Conservation (phyloP, 1,284 basidiomycete species). For the Trametes versicolor region DNA sequence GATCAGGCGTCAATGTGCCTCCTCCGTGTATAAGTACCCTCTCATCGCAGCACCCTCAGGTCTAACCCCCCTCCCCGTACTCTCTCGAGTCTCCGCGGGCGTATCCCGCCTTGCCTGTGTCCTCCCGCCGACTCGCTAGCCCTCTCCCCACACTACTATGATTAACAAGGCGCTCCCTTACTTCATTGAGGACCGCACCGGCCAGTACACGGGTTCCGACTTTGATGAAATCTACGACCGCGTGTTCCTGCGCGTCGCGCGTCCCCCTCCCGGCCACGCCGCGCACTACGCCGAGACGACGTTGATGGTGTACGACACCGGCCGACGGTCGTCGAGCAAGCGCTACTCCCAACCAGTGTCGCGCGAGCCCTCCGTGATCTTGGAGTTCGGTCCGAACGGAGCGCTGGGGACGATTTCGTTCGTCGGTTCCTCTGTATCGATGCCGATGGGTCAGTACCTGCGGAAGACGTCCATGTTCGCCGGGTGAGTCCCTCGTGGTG, state of each 20-base stretch:
- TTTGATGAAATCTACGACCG: conserved; percentile 82
- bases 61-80: neutral
- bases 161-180: conserved; percentile 54
- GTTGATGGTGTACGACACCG: conserved; percentile 65
- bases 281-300: conserved; percentile 27
- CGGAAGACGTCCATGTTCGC: conserved; percentile 69
- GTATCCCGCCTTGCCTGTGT: neutral
- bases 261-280: conserved; percentile 39
- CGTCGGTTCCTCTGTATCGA: conserved; percentile 48
- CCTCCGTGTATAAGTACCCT: conserved; percentile 11
- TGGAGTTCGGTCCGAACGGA: conserved; percentile 65
- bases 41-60: neutral
- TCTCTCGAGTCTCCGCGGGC: neutral
- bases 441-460: conserved; percentile 70
- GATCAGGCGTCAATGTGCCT: conserved; percentile 1
- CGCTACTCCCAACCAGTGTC: conserved; percentile 61
- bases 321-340: conserved; percentile 65
- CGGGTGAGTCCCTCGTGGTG: conserved; percentile 54
- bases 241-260: conserved; percentile 68
- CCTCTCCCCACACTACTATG: conserved; percentile 32
- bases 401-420: conserved; percentile 67
- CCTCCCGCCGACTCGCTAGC: neutral
- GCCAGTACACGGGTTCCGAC: conserved; percentile 62
- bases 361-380: conserved; percentile 59
- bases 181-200: conserved; percentile 76